Conservation (phyloP, 2,329 filamentous ascomycete genomes). For the Penicillium sp. region DNA sequence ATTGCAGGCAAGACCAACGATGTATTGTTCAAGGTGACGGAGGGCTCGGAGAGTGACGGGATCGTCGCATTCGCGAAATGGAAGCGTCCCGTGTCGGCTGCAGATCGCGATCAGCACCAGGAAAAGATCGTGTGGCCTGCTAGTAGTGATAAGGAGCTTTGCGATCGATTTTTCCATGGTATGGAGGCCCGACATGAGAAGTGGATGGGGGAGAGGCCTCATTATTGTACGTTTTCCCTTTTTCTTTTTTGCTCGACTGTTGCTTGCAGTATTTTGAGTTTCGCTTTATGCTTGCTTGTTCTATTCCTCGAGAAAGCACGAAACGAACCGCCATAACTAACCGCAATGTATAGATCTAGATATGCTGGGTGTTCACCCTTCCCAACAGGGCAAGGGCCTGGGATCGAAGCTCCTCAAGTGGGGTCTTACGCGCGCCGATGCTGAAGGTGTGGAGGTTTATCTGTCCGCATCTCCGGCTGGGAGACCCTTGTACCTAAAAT, state of each 20-base stretch:
- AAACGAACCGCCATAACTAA: background rate
- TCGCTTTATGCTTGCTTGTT: background rate
- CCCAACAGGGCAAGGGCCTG: slow-evolving; percentile 24
- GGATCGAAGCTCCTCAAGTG: slow-evolving; percentile 35
- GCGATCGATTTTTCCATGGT: slow-evolving; percentile 21
- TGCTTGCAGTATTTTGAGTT: background rate
- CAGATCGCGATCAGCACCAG: slow-evolving; percentile 10
- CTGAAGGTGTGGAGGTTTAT: slow-evolving; percentile 36
- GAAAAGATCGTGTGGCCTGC: slow-evolving; percentile 15
- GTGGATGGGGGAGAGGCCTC: slow-evolving; percentile 21
- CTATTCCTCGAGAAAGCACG: background rate
- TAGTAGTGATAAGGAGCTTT: slow-evolving; percentile 21
- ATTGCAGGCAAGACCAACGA: slow-evolving; percentile 2
- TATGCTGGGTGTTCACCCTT: slow-evolving; percentile 27
- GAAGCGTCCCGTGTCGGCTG: slow-evolving; percentile 16
- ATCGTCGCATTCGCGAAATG: slow-evolving; percentile 29
- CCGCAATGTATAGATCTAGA: slow-evolving; percentile 23
- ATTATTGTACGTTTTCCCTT: slow-evolving; percentile 27
- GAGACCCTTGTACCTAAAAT: slow-evolving; percentile 40
- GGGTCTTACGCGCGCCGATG: slow-evolving; percentile 39
- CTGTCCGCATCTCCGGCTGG: slow-evolving; percentile 39
- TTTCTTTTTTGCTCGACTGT: background rate
- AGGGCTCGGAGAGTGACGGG: slow-evolving; percentile 5
- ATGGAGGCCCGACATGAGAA: slow-evolving; percentile 18
- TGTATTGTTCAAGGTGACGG: slow-evolving; percentile 17